phyloP scores from a whole-genome alignment of 192 early-diverging fungal species.

The Rhizoclosmatium sp. region DNA sequence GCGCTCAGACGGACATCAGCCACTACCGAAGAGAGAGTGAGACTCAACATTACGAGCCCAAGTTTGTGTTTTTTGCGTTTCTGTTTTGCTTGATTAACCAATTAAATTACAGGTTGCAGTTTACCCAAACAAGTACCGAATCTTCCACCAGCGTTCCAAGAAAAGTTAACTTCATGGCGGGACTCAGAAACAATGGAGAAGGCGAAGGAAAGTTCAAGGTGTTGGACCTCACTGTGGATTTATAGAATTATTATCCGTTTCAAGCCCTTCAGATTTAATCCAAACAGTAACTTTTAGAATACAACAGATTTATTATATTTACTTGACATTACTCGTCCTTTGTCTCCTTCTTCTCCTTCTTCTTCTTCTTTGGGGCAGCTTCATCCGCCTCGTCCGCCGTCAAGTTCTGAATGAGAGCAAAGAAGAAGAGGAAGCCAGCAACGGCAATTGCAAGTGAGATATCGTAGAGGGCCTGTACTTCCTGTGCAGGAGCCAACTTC shows the following conservation, averaged over 20 bases:
- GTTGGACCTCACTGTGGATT: constrained; percentile 60
- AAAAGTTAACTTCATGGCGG: constrained; percentile 53
- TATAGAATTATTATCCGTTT: constrained; percentile 2
- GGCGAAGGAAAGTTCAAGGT: constrained; percentile 52
- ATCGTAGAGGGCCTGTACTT: constrained; percentile 34
- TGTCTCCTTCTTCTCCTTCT: constrained; percentile 18
- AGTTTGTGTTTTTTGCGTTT: constrained; percentile 34
- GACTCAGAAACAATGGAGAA: constrained; percentile 45
- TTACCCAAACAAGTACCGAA: constrained; percentile 54
- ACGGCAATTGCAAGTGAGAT: constrained; percentile 19
- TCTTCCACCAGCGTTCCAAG: constrained; percentile 51
- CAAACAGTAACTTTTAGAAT: neutral
- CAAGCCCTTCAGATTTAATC: neutral
- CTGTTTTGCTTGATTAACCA: neutral
- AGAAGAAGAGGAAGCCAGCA: neutral
- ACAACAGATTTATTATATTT: neutral
- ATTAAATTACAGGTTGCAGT: constrained; percentile 37
- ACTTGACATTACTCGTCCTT: constrained; percentile 17
- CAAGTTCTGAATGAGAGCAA: constrained; percentile 32
- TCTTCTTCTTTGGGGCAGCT: neutral
- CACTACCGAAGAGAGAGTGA: constrained; percentile 62
- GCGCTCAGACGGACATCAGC: constrained; percentile 55
- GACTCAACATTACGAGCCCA: constrained; percentile 66
- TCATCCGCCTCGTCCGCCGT: neutral
- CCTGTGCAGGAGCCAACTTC: constrained; percentile 13